Evolutionary conservation across 495 filamentous ascomycete species (phyloP), one percentile per base, ranked within the genome.

Genomic region (Penicillium paradoxum): DNA sequence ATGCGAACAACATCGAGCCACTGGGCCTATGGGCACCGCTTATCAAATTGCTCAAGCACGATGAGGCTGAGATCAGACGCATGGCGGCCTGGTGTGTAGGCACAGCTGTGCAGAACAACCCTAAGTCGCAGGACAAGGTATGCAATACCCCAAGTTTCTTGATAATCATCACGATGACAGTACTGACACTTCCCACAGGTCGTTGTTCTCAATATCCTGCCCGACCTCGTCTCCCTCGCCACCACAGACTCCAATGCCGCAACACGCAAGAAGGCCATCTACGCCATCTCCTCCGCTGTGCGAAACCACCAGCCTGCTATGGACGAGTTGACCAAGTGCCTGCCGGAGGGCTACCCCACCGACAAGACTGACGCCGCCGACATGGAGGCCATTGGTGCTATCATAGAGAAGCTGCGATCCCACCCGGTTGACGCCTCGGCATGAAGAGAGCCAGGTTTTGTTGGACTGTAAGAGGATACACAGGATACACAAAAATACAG

Each of bases 101-200:
- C 24, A 96, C 91, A 4, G 92, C 95, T 3, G 95, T 97, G 49
- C 90, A 97, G 77, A 98, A 98, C 67, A 97, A 98, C 64, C 75
- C 77, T 25, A 87, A 85, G 66, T 80, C 79, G 15, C 93, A 98
- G 67, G 86, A 91, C 70, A 82, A 80, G 56, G 79, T 80, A 71
- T 55, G 75, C 64, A 8, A 11, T 9, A 4, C 18, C n/a, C 22
- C 15, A 13, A 48, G 36, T 32, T 21, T 24, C 6, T 22, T 2
- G 7, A 41, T n/a, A n/a, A n/a, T n/a, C 10, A 22, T 30, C 21
- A 15, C 8, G 2, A 34, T 10, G 21, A 2, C 14, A 46, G 34
- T 42, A 40, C 59, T 73, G 54, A 73, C 55, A 34, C 30, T 30
- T 32, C 1, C 49, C 25, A 53, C 45, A 79, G 76, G 69, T 95